phyloP scores from a whole-genome alignment of 768 basidiomycete genomes.

The Rickenella mellea region DNA sequence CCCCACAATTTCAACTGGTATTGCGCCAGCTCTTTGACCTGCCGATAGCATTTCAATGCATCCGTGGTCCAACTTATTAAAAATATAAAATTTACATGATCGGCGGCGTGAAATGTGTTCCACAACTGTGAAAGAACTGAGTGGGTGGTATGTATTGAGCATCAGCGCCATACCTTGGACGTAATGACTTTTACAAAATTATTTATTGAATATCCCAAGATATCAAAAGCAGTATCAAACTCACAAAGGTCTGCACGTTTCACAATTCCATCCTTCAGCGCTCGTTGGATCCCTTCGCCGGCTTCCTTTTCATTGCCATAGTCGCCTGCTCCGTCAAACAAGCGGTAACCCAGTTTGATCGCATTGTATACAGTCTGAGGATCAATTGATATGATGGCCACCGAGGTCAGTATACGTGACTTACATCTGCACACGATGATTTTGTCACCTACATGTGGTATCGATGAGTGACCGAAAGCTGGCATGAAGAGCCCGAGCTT shows the following conservation, averaged over 20 bases:
- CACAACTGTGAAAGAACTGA: conserved; percentile 42
- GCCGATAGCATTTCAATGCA: conserved; percentile 1
- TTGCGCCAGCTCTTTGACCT: conserved; percentile 47
- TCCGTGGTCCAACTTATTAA: not conserved
- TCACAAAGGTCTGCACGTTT: conserved; percentile 82
- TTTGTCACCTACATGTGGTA: conserved; percentile 40
- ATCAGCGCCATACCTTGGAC: conserved; percentile 46
- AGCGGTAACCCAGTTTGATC: conserved; percentile 79
- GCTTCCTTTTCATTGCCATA: conserved; percentile 88
- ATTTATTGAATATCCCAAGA: conserved; percentile 1
- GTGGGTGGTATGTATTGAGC: not conserved
- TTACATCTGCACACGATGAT: conserved; percentile 49
- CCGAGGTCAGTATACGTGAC: conserved; percentile 9
- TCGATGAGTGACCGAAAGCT: not conserved
- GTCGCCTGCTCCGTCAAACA: conserved; percentile 79
- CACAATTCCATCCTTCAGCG: conserved; percentile 74
- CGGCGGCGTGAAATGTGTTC: conserved; percentile 82
- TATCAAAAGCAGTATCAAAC: conserved; percentile 16
- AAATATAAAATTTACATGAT: conserved; percentile 43
- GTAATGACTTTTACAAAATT: conserved; percentile 51
- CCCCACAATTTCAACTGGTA: conserved; percentile 76
- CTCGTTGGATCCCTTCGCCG: conserved; percentile 67
- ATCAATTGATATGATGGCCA: not conserved
- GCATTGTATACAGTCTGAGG: conserved; percentile 71
- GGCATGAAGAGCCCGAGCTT: conserved; percentile 5